These are phyloP conservation scores for Saccharomyces pastorianus DNA, from an alignment of 1,139 yeast genomes.

Conservation along the genomic window DNA sequence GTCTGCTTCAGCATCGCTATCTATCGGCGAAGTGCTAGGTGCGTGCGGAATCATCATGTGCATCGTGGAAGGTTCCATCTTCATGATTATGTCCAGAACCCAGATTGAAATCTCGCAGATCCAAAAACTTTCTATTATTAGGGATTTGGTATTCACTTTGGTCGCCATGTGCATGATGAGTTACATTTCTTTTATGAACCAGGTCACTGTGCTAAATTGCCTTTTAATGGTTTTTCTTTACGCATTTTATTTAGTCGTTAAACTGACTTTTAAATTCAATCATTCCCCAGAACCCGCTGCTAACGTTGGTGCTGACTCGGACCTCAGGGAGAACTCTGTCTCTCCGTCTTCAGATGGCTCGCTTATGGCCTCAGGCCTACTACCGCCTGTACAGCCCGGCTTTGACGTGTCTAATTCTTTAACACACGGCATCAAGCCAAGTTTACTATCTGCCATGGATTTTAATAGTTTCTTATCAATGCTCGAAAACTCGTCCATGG, in stretches of 20 bases:
- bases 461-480: constrained; percentile 21
- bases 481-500: constrained; percentile 19
- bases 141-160: constrained; percentile 23
- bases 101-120: constrained; percentile 13
- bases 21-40: constrained; percentile 66
- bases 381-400: background rate
- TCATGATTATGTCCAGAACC: constrained; percentile 25
- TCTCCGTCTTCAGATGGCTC: background rate
- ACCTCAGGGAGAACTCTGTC: background rate
- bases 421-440: constrained; percentile 22
- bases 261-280: constrained; percentile 8
- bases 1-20: constrained; percentile 53
- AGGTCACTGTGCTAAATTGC: constrained; percentile 25
- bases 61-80: constrained; percentile 30
- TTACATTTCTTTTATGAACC: constrained; percentile 19
- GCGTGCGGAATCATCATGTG: constrained; percentile 33
- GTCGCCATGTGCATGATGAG: constrained; percentile 22
- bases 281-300: background rate
- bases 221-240: constrained; percentile 24
- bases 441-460: constrained; percentile 28
- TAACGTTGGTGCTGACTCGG: background rate
- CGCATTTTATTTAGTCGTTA: constrained; percentile 17
- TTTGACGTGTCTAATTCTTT: constrained; percentile 6
- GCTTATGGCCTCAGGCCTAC: background rate
- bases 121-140: constrained; percentile 19